These are phyloP conservation scores for Naganishia vaughanmartiniae DNA, from an alignment of 768 basidiomycete species.

Conservation along the genomic window DNA sequence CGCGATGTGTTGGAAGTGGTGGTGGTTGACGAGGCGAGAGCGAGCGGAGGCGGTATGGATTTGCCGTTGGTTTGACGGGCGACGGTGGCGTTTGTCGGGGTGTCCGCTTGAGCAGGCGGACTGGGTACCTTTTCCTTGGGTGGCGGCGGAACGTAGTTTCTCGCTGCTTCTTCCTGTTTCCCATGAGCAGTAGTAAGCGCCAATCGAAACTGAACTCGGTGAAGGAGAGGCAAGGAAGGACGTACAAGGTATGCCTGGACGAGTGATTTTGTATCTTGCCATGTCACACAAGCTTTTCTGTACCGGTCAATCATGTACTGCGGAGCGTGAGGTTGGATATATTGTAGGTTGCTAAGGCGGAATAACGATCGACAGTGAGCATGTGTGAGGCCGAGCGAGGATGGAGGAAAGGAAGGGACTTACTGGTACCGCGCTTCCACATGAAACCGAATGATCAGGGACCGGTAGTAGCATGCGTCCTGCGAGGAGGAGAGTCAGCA, in stretches of 20 bases:
- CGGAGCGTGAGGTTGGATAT: conserved; percentile 21
- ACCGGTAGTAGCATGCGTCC: conserved; percentile 28
- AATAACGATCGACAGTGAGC: not conserved
- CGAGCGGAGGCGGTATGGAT: not conserved
- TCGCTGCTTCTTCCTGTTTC: conserved; percentile 14
- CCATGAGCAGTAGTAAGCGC: not conserved
- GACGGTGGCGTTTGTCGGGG: not conserved
- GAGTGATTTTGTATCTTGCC: conserved; percentile 9
- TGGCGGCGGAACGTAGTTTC: conserved; percentile 7
- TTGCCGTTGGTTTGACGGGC: not conserved
- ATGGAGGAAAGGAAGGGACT: not conserved
- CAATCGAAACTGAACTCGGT: not conserved
- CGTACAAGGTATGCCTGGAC: conserved; percentile 13
- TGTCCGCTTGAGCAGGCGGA: not conserved
- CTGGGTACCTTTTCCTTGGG: not conserved
- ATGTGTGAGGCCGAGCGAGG: not conserved
- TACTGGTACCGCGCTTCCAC: conserved; percentile 22
- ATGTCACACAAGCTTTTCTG: conserved; percentile 15
- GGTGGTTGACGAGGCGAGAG: not conserved
- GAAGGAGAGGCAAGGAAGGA: not conserved
- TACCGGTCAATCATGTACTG: conserved; percentile 18
- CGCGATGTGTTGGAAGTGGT: not conserved
- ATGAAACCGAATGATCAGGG: conserved; percentile 23
- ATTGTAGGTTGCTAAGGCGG: conserved; percentile 6
- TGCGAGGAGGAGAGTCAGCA: not conserved